Evolutionary conservation across 2,329 filamentous ascomycete species (phyloP), one percentile per base, ranked within the genome.

Genomic region (Neospermospora avenae): DNA sequence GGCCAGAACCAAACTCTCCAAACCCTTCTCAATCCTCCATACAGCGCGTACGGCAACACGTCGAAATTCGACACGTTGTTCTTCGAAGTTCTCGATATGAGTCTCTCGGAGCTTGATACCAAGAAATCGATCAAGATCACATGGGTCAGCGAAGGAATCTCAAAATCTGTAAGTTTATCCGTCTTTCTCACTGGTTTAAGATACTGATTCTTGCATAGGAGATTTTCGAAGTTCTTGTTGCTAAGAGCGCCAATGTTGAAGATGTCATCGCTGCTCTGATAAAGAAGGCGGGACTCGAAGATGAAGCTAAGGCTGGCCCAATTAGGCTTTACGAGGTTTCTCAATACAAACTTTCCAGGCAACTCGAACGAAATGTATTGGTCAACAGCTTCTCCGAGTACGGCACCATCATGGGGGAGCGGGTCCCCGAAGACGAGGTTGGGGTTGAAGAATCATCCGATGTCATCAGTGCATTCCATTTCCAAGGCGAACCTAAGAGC

Each of bases 31-130:
- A 87, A 85, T 63, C 87, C 90, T 11, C 84, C 87, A 55, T 90
- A 90, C 56, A 86, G 85, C 65, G 82, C 82, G 11, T 89, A 91
- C 66, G 82, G 88, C 54, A 89, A 82, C 34, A 89, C 92, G 71
- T 83, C 87, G 57, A 77, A 82, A 10, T 5, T 31, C 20, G 93
- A 98, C 74, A 85, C 88, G 0, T 80, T 99, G 55, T 98, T 88
- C 74, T 99, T 93, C 71, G 95, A 99, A 74, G 85, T 98, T 28
- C 78, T 99, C 42, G 95, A 99, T 64, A 96, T 97, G 80, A 96
- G 91, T 69, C 77, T 99, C 49, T 89, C 90, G 24, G 96, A 99
- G 74, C 81, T 96, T 45, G 95, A 99, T 71, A 95, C 90, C 59
- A 95, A 96, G 79, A 97, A 96, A 78, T 85, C 80, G 59, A 78